phyloP scores from a whole-genome alignment of 106 monocot genomes.

The Dioscorea alata region DNA sequence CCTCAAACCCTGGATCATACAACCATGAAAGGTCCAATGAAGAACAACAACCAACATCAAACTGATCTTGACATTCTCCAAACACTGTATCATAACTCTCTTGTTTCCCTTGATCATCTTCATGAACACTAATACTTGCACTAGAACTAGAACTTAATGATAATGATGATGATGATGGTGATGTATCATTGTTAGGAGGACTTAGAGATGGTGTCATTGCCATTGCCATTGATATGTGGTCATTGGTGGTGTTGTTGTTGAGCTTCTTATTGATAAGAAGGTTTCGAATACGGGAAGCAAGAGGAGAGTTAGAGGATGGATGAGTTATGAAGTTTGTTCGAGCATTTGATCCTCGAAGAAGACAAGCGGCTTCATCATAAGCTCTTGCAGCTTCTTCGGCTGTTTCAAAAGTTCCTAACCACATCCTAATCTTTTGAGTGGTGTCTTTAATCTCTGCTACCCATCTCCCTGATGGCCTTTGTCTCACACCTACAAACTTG shows the following conservation, averaged over 20 bases:
- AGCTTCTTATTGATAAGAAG: slow-evolving; percentile 30
- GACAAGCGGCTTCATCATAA: slow-evolving; percentile 61
- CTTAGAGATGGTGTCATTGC: not conserved
- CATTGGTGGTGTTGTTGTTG: not conserved
- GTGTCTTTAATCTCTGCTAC: slow-evolving; percentile 75
- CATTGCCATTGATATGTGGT: too few relatives aligned
- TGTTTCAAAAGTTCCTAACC: slow-evolving; percentile 74
- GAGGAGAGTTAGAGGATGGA: slow-evolving; percentile 17
- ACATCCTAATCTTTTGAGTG: slow-evolving; percentile 62
- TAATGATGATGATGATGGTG: not conserved
- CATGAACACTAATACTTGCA: not conserved
- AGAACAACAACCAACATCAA: too few relatives aligned
- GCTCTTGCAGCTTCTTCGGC: slow-evolving; percentile 56
- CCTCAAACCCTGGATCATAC: slow-evolving; percentile 16
- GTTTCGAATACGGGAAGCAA: slow-evolving; percentile 18
- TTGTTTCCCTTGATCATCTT: slow-evolving; percentile 6
- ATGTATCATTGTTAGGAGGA: not conserved
- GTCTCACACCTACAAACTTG: slow-evolving; percentile 58
- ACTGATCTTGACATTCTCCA: slow-evolving; percentile 5
- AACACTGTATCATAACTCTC: slow-evolving; percentile 34
- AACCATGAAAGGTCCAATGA: slow-evolving; percentile 15
- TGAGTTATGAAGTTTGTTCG: slow-evolving; percentile 43
- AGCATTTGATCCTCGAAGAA: slow-evolving; percentile 55
- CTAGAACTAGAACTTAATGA: not conserved
- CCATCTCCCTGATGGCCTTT: slow-evolving; percentile 64